Base-by-base conservation (phyloP, 176 grass and related monocot genomes). In the Alloteropsis semialata region DNA sequence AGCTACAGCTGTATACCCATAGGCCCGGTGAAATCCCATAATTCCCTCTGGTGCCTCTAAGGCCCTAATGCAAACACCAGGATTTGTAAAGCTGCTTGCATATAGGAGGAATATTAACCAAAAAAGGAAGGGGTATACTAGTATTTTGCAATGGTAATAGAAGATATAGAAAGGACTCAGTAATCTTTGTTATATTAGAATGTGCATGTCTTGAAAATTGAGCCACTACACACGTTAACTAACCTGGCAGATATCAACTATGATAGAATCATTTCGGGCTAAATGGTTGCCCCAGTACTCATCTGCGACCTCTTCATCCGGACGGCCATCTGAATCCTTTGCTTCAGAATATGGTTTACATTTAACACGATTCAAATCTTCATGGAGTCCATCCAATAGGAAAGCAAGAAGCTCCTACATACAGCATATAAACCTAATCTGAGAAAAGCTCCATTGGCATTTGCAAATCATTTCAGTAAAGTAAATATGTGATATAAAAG, bases 211-310 rank as follows among this genome's bases (percentile, higher is more conserved):
- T 62, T 51, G 24, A 33, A 58, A 78, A 77, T 69, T 19, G 32
- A 79, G 19, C 27, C 17, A 18, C 19, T 63, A 25, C 36, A 60
- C 41, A 50, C 17, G 30, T 34, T 65, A 71, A 91, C 90, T 86
- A 80, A 99, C 93, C 90, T 99, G 96, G 80, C 96, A 99, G 53
- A 92, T 93, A 90, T 99, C 93, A 54, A 99, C 93, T 84, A 99
- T 96, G 67, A 99, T 91, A 21, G 96, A 99, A 82, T 96, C 90
- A 90, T 99, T 99, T 79, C 96, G 89, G 75, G 93, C 90, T 85
- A 99, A 88, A 96, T 99, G 96, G 86, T 99, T 95, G 72, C 84
- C 87, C 96, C 96, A 96, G 45, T 94, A 90, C 79, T 96, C 91
- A 77, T 99, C 93, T 64, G 93, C 93, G 0, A 99, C 93, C 72